Evolutionary conservation across 2,329 filamentous ascomycete genomes (phyloP), one percentile per base, ranked within the genome.

Genomic region (Amesomyces nigricolor): DNA sequence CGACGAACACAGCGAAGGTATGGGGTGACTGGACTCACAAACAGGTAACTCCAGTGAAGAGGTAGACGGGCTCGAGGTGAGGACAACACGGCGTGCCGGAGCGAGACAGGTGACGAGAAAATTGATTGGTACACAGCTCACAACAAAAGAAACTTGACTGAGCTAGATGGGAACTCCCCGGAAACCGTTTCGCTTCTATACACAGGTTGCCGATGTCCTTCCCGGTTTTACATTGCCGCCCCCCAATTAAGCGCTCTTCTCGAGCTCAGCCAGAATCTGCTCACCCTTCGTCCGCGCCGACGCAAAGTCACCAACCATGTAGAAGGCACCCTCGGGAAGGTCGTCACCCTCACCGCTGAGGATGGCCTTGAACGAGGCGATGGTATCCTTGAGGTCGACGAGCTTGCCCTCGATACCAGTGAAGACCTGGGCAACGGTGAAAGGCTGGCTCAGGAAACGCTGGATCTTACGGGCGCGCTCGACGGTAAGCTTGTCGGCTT

Each of bases 381-480:
- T 96, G 74, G 94, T 99, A 77, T 96, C 91, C 89, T 99, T 97
- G 67, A 99, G 82, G 78, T 96, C 91, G 70, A 99, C 94, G 67
- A 99, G 88, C 78, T 85, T 84, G 78, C 94, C 94, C 87, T 96
- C 89, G 74, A 96, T 96, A 78, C 82, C 82, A 77, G 88, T 91
- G 85, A 91, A 91, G 70, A 91, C 83, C 72, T 85, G 79, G 65
- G 65, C 83, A 62, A 86, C 94, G 68, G 94, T 94, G 86, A 99
- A 99, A 73, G 94, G 94, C 84, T 99, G 94, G 78, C 85, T 89
- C 83, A 99, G 83, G 91, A 99, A 99, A 88, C 91, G 89, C 85
- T 99, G 94, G 75, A 99, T 87, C 86, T 97, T 97, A 83, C 94
- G 92, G 77, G 94, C 94, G 86, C 94, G 94, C 88, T 99, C 94